Evolutionary conservation across 2,329 filamentous ascomycete species (phyloP), one percentile per base, ranked within the genome.

Genomic region (Xylariaceae sp.): DNA sequence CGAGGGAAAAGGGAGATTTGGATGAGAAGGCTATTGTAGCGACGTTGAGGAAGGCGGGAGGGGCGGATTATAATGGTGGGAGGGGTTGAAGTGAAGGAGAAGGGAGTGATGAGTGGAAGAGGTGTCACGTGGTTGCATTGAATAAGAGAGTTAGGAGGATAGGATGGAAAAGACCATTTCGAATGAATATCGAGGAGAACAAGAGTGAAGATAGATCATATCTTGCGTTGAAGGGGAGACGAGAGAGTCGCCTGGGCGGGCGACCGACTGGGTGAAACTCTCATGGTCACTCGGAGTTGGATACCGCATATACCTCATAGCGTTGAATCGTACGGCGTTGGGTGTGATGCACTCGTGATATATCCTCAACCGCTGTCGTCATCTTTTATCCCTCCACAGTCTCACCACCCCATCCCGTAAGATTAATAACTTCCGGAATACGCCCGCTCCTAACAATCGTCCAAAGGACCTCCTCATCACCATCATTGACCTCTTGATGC

Each of bases 31-130:
- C 83, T 17, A 74, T 87, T 41, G 79, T 85, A 14, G 63, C 73
- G 49, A 68, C 76, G 59, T 65, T 86, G 66, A 70, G 83, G 63
- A 83, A 79, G 69, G 82, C 78, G 4, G 83, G 83, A 44, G 83
- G 83, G 23, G 83, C 83, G 14, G 83, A 86, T 65, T 87, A 86
- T 73, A 83, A 86, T 59, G 81, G 82, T 6, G 82, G 78, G 10
- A 66, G 80, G 52, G 80, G 78, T 7, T 80, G 55, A 63, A 32
- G 4, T n/a, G 12, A 27, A 39, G 29, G 22, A 22, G 21, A 33
- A 16, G 33, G 16, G 20, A 10, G 14, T 33, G 23, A 27, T 32
- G 16, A 23, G 35, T 42, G 21, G 12, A 17, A 34, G 16, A 38
- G 39, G 19, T 20, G 29, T n/a, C n/a, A n/a, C n/a, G n/a, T n/a